phyloP scores from a whole-genome alignment of 1,284 basidiomycete species.

The Cryptococcus sp. region DNA sequence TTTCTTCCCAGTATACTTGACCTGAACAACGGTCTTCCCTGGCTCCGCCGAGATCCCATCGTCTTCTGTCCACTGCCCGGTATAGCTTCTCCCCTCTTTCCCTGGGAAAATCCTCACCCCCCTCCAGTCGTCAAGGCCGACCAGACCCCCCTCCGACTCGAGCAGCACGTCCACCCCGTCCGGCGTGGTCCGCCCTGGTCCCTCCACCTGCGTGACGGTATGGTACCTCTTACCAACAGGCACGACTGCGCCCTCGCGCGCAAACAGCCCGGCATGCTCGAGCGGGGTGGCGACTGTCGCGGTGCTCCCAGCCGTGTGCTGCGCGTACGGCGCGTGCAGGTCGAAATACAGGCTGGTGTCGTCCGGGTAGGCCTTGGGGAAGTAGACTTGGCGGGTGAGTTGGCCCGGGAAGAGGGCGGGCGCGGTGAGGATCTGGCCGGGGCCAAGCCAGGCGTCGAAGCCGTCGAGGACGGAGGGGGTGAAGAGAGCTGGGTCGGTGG shows the following conservation, averaged over 20 bases:
- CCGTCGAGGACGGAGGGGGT: slow-evolving; percentile 45
- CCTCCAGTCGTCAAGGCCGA: slow-evolving; percentile 50
- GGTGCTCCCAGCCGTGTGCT: slow-evolving; percentile 29
- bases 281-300: slow-evolving; percentile 47
- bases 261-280: slow-evolving; percentile 50
- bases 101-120: slow-evolving; percentile 50
- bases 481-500: slow-evolving; percentile 48
- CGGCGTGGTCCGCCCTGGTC: slow-evolving; percentile 40
- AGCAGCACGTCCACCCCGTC: slow-evolving; percentile 49
- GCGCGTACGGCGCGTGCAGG: slow-evolving; percentile 32
- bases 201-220: slow-evolving; percentile 45
- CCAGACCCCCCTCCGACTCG: slow-evolving; percentile 46
- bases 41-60: slow-evolving; percentile 49
- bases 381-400: slow-evolving; percentile 45
- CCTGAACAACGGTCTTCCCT: slow-evolving; percentile 35
- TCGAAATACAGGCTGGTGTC: slow-evolving; percentile 39
- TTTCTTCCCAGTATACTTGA: slow-evolving; percentile 31
- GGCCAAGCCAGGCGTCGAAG: slow-evolving; percentile 52
- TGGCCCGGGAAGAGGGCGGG: slow-evolving; percentile 47
- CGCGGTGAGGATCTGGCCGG: slow-evolving; percentile 45
- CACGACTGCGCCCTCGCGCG: slow-evolving; percentile 49
- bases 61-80: slow-evolving; percentile 50
- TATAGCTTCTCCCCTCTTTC: slow-evolving; percentile 12
- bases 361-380: slow-evolving; percentile 35
- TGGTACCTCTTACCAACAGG: slow-evolving; percentile 49